Evolutionary conservation across 306 rosid species (phyloP), one percentile per base, ranked within the genome.

Genomic region (Elaeagnus macrophylla): DNA sequence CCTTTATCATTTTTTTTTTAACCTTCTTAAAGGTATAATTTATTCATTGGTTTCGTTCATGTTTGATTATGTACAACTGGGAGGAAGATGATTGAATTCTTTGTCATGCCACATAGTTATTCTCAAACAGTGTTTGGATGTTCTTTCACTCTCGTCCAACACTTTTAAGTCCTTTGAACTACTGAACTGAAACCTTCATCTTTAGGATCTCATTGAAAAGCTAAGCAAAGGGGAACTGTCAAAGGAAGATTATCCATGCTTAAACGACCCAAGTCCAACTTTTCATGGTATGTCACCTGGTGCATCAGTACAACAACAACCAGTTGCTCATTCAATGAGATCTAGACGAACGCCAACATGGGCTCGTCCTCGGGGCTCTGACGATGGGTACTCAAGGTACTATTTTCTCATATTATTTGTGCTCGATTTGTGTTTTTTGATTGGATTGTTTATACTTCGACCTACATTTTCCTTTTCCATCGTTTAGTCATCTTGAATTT

Each of bases 341-440:
- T 86, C 97, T 42, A 87, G 83, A 56, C 83, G 93, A 38, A 75
- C 95, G 5, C 88, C 90, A 25, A 78, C 83, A 47, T 91, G 99
- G 99, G 99, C 99, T 40, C 80, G 86, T 45, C 89, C 94, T 4
- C 88, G 89, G 48, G 72, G 72, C 66, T 91, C 97, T 18, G 97
- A 91, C 48, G 99, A 91, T 78, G 99, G 99, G 37, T 86, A 91
- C 68, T 82, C 95, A 51, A 91, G 99, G 99, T 91, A 63, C 57
- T 6, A 17, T 46, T 13, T 12, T 48, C 32, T 25, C 32, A 25
- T 3, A 25, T 25, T 25, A 3, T 17, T 32, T 32, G 42, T 59
- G 42, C 43, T 12, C n/a, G 5, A 14, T 5, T 36, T 46, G 36
- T 53, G 12, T 36, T 18, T 12, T 53, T 53, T 5, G 6, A 19